Percentiles rank a stretch among this genome's conserved stretches.
Evolutionary conservation across 257 asterid species (phyloP).

Genomic region (Pogostemon cablin): DNA sequence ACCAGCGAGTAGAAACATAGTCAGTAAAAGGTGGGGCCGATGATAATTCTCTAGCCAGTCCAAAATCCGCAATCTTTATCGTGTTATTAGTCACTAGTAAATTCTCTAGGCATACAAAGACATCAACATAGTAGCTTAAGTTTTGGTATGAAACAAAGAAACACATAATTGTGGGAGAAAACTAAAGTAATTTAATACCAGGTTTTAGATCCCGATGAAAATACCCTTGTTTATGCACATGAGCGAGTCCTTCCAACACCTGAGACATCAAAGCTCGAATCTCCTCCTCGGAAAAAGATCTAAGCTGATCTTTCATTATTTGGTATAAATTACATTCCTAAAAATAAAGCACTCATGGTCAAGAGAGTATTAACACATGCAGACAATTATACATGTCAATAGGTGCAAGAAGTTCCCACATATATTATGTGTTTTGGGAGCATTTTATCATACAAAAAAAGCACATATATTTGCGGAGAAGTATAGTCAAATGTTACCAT

Average conservation of each 20-base stretch:
- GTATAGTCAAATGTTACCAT: constrained; percentile 58
- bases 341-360: constrained; percentile 29
- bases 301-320: constrained; percentile 70
- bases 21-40: constrained; percentile 94
- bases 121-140: constrained; percentile 29
- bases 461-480: neutral
- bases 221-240: constrained; percentile 81
- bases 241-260: constrained; percentile 86
- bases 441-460: neutral
- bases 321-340: constrained; percentile 92
- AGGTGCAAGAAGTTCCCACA: neutral
- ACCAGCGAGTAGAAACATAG: constrained; percentile 99
- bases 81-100: constrained; percentile 76
- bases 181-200: constrained; percentile 53
- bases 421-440: neutral
- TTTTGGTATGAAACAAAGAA: constrained; percentile 6
- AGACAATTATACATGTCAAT: constrained; percentile 6
- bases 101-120: constrained; percentile 62
- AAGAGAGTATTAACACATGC: constrained; percentile 17
- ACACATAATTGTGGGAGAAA: constrained; percentile 9
- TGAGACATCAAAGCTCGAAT: constrained; percentile 82
- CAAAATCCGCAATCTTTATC: constrained; percentile 95
- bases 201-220: constrained; percentile 97
- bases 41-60: constrained; percentile 92
- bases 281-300: constrained; percentile 76